Conservation (phyloP, 805 yeast genomes). For the Metschnikowia matae region DNA sequence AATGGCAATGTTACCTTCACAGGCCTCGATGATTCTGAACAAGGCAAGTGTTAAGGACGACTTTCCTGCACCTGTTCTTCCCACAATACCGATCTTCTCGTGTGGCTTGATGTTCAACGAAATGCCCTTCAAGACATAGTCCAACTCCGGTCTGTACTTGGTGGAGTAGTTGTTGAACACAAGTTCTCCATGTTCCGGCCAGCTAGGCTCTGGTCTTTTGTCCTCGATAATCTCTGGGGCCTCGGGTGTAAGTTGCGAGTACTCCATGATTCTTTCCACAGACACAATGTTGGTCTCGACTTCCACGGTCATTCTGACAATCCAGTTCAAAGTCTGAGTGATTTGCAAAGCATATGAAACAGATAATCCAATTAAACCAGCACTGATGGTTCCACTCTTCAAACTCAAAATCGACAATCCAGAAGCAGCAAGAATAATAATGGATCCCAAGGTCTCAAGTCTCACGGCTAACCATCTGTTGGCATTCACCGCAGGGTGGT, state of each 20-base stretch:
- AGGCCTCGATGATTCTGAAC: slow-evolving; percentile 41
- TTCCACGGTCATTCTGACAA: slow-evolving; percentile 97
- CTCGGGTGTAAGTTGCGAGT: slow-evolving; percentile 74
- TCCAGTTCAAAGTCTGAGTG: slow-evolving; percentile 94
- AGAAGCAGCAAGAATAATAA: slow-evolving; percentile 83
- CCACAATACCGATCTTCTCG: slow-evolving; percentile 44
- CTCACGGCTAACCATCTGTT: slow-evolving; percentile 98
- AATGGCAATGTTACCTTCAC: slow-evolving; percentile 34
- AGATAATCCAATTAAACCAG: slow-evolving; percentile 92
- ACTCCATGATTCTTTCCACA: slow-evolving; percentile 91
- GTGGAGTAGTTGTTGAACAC: slow-evolving; percentile 37
- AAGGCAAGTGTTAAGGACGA: slow-evolving; percentile 42
- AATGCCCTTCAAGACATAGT: slow-evolving; percentile 38
- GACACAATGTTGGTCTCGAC: slow-evolving; percentile 97
- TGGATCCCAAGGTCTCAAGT: slow-evolving; percentile 84
- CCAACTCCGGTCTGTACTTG: slow-evolving; percentile 43
- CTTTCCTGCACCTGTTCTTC: slow-evolving; percentile 46
- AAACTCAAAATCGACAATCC: slow-evolving; percentile 72
- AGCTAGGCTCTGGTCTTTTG: slow-evolving; percentile 50
- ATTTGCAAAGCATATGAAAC: slow-evolving; percentile 90
- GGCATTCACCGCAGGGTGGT: slow-evolving; percentile 86
- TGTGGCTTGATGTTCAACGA: slow-evolving; percentile 33
- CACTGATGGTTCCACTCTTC: slow-evolving; percentile 63
- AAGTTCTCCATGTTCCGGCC: slow-evolving; percentile 40
- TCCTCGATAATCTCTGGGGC: slow-evolving; percentile 69